Base-by-base conservation (phyloP, 768 basidiomycete genomes). In the Lentinula lateritia region DNA sequence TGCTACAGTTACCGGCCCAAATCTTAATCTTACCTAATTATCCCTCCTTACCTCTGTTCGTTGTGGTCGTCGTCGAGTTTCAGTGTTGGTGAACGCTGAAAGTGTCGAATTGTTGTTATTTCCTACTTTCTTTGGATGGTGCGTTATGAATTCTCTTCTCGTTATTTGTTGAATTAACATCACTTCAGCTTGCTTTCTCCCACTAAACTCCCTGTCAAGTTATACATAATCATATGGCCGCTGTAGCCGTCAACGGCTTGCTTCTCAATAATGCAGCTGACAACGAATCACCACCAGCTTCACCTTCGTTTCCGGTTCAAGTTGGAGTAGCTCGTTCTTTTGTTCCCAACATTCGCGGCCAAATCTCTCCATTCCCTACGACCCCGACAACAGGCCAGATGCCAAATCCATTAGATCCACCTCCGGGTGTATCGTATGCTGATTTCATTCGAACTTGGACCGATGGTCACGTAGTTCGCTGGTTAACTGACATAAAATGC, bases 401-500 rank as follows among this genome's bases (percentile, higher is more conserved):
- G 58, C 62, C 54, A 60, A 64, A 56, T 42, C 68, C 76, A 45
- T 76, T 86, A 23, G 88, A 91, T 1, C 79, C 85, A 0, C 88
- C 88, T 3, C 67, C 75, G 0, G 86, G 84, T 32, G 69, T 83
- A n/a, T 66, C 82, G 0, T 90, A 85, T 68, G 61, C 78, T 0
- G 87, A 89, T 43, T 87, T 83, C 66, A 76, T 92, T 57, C 80
- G 80, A 20, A 79, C 85, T n/a, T 93, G 91, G 91, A 72, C 80
- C 0, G 91, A 93, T 68, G 66, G 67, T 4, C 86, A 90, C 66
- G 87, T 92, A 60, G 81, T 87, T 1, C 77, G 78, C 52, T 99
- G 95, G 91, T 81, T 99, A 38, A 67, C 79, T 0, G 85, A 92
- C 16, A 86, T 90, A 67, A 90, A 85, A 68, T 94, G 93, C 67